Conservation (phyloP, 371 early-diverging fungal species). For the Mucor racemosus region DNA sequence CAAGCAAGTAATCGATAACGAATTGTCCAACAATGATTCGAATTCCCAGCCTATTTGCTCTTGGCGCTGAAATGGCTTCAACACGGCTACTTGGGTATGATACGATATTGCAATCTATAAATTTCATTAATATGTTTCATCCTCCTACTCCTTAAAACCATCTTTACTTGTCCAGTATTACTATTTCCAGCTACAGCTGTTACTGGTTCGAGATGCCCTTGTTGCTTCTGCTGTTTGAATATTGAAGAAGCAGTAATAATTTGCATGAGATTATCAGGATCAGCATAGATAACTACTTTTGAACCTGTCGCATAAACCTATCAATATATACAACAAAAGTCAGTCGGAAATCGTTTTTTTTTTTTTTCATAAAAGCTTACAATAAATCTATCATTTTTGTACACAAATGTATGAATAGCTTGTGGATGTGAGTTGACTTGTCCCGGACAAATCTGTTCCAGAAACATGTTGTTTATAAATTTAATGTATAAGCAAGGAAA, state of each 20-base stretch:
- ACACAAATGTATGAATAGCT: slow-evolving; percentile 54
- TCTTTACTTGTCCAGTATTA: slow-evolving; percentile 41
- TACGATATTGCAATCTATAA: slow-evolving; percentile 48
- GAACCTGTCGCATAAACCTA: slow-evolving; percentile 57
- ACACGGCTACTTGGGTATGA: slow-evolving; percentile 29
- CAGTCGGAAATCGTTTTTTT: background rate
- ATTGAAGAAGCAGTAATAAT: slow-evolving; percentile 33
- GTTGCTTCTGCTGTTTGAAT: background rate
- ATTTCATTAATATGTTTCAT: background rate
- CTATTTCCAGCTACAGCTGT: slow-evolving; percentile 42
- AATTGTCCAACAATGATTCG: slow-evolving; percentile 22
- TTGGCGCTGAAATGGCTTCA: slow-evolving; percentile 14
- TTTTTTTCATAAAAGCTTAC: no score
- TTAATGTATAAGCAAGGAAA: slow-evolving; percentile 8
- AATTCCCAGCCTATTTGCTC: slow-evolving; percentile 24
- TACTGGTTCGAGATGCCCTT: slow-evolving; percentile 17
- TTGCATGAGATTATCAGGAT: slow-evolving; percentile 47
- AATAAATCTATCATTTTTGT: slow-evolving; percentile 55
- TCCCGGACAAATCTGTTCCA: slow-evolving; percentile 68
- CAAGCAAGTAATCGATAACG: slow-evolving; percentile 30
- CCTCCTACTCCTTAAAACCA: background rate
- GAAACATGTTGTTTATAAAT: slow-evolving; percentile 44
- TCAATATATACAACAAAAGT: background rate
- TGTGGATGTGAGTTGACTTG: slow-evolving; percentile 64
- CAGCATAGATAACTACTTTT: slow-evolving; percentile 54